phyloP scores from a whole-genome alignment of 371 early-diverging fungal genomes.

The Blakeslea trispora region DNA sequence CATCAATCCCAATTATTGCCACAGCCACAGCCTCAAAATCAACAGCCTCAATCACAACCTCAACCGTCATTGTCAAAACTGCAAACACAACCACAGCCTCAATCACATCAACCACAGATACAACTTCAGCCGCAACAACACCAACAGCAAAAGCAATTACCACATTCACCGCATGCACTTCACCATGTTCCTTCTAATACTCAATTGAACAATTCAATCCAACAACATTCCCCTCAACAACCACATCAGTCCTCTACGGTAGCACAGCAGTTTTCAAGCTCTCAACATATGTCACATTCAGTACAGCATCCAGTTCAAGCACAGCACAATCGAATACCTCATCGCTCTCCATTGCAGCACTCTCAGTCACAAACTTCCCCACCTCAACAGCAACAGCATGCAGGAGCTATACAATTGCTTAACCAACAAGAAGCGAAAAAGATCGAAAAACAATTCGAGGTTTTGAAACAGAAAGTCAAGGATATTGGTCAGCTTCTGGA shows the following conservation, averaged over 20 bases:
- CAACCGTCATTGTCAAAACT: no score
- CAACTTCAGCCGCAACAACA: not conserved
- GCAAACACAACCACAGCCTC: not conserved
- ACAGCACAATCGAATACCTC: conserved; percentile 1
- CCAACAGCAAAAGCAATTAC: not conserved
- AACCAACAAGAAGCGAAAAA: conserved; percentile 33
- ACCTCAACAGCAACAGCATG: conserved; percentile 5
- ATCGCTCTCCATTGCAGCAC: conserved; percentile 1
- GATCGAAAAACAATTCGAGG: conserved; percentile 39
- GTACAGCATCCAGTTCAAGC: conserved; percentile 6
- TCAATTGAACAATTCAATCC: not conserved
- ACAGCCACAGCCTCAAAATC: not conserved
- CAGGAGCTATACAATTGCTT: conserved; percentile 24
- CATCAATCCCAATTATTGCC: not conserved
- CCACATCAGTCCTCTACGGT: conserved; percentile 8
- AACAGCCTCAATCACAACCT: no score
- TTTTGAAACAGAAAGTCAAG: conserved; percentile 30
- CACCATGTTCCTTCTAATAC: conserved; percentile 4
- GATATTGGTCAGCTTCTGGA: conserved; percentile 41
- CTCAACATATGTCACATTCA: conserved; percentile 1
- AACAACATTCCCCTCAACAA: conserved; percentile 15
- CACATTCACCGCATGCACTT: not conserved
- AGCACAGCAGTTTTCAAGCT: conserved; percentile 2
- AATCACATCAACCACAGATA: not conserved
- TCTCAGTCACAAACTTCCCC: not conserved